Evolutionary conservation across 768 basidiomycete genomes (phyloP), one percentile per base, ranked within the genome.

Genomic region (Rhodotorula babjevae): DNA sequence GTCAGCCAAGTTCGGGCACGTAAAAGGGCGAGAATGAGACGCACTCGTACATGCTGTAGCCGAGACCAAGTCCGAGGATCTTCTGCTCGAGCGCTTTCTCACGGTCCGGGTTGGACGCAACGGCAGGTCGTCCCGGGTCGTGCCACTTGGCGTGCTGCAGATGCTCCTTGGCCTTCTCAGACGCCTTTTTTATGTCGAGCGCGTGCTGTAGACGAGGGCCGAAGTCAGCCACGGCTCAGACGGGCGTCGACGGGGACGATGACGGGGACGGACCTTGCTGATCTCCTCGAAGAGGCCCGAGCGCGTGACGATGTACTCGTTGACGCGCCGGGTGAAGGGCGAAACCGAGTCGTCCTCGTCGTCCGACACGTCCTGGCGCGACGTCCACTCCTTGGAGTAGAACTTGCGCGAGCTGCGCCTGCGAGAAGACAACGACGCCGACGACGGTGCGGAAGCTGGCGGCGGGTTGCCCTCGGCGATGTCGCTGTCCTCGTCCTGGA

Each of bases 401-500:
- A 27, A 56, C 33, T 19, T 25, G 33, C 56, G 21, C 6, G 33
- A 4, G 33, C 31, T 18, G 21, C 19, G 56, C 7, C 6, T 19
- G 18, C 18, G 11, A 3, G 9, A 14, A 33, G 56, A 10, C 19
- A 33, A 23, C n/a, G 27, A 29, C 14, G 53, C 5, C n/a, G 9
- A 25, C 19, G 56, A 36, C 15, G 19, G 15, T 3, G 31, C 56
- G 33, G 21, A 19, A 14, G 31, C 21, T 19, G 14, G 56, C 19
- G 7, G 18, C 2, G 16, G 14, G 16, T 44, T 44, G 10, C n/a
- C 60, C 16, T 27, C 60, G 21, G 60, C 60, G 44, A 61, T 61
- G 29, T 44, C 60, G 42, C 29, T 31, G 44, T 61, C 60, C 40
- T 61, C 60, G n/a, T 61, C 60, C 44, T 61, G 60, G 9, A 29